Evolutionary conservation across 2,329 filamentous ascomycete species (phyloP).

Genomic region (Ceratocystis huliohia): DNA sequence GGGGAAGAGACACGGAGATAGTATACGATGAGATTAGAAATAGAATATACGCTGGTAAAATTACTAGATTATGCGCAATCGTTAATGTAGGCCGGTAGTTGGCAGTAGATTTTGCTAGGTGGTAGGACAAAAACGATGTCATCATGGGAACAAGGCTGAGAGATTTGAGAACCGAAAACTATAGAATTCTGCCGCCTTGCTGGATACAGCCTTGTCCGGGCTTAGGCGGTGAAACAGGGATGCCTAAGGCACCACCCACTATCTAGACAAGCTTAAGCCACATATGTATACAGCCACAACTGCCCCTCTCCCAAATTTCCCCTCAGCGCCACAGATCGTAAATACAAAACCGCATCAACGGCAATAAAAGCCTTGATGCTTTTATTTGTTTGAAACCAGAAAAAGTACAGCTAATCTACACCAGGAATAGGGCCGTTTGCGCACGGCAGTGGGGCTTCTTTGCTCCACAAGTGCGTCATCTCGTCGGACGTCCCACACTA

Average conservation of each 20-base stretch:
- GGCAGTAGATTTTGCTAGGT: too few relatives aligned
- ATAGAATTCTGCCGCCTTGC: constrained; percentile 2
- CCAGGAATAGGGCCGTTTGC: constrained; percentile 19
- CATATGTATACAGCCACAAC: not conserved
- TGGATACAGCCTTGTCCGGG: not conserved
- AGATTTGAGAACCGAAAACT: not conserved
- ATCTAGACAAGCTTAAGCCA: not conserved
- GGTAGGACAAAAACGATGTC: not conserved
- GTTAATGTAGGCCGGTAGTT: not conserved
- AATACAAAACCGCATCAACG: not conserved
- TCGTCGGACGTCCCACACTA: too few relatives aligned
- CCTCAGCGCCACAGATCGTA: not conserved
- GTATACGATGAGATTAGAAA: too few relatives aligned
- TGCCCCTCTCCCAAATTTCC: not conserved
- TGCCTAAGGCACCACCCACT: too few relatives aligned
- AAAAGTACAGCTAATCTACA: not conserved
- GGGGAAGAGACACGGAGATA: too few relatives aligned
- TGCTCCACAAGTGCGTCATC: constrained; percentile 16
- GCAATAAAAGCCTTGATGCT: not conserved
- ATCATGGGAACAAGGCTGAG: not conserved
- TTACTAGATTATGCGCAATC: not conserved
- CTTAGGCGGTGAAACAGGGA: not conserved
- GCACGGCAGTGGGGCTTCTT: not conserved
- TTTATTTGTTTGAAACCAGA: not conserved
- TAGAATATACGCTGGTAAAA: not conserved